A percentile compares a stretch with the other conserved stretches of the same genome.
phyloP scores from a whole-genome alignment of 2,329 filamentous ascomycete genomes.

The Ramularia collo-cygni region DNA sequence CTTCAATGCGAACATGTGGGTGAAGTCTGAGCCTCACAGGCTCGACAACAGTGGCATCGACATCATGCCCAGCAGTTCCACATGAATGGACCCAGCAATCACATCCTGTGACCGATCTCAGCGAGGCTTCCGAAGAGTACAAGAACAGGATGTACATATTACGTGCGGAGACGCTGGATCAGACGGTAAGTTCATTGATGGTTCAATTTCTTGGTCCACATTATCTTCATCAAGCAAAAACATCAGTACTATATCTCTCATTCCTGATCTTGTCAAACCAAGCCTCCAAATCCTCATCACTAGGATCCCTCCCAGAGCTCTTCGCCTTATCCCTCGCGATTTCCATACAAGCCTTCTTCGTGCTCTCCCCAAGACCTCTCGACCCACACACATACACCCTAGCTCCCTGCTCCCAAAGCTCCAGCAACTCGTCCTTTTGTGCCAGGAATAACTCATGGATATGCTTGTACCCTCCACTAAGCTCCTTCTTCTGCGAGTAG shows the following conservation, averaged over 20 bases:
- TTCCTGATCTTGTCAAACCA: slow-evolving; percentile 24
- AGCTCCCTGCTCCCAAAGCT: slow-evolving; percentile 45
- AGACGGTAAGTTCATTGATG: no score
- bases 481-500: slow-evolving; percentile 45
- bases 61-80: no score
- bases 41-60: no score
- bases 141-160: no score
- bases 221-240: no score
- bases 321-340: slow-evolving; percentile 33
- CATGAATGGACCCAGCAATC: no score
- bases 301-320: slow-evolving; percentile 30
- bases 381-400: slow-evolving; percentile 62
- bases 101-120: no score
- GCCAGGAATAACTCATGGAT: slow-evolving; percentile 47
- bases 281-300: slow-evolving; percentile 27
- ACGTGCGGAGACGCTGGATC: no score
- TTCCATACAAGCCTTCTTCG: slow-evolving; percentile 36
- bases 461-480: slow-evolving; percentile 45
- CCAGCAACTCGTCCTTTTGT: slow-evolving; percentile 40
- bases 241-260: slow-evolving; percentile 22
- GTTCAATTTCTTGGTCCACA: no score
- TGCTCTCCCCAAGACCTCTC: slow-evolving; percentile 38
- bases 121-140: no score
- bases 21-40: no score
- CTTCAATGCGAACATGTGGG: no score